A percentile compares a stretch with the other conserved stretches of the same genome.
Conservation (phyloP, 768 basidiomycete genomes). For the Russula sp. region DNA sequence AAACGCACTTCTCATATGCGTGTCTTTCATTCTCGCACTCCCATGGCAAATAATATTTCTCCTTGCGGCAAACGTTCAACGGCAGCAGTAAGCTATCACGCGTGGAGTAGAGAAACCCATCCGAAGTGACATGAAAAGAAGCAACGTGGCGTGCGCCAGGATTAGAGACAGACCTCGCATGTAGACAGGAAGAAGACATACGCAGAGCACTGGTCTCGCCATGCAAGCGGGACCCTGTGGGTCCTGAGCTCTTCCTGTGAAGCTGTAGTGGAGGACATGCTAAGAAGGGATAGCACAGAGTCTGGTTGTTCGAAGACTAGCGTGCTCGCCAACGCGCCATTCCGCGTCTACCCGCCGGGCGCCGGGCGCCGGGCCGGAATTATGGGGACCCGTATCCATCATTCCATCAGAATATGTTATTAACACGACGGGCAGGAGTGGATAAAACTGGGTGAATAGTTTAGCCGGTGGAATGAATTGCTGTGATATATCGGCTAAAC, state of each 20-base stretch:
- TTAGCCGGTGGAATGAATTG: no score
- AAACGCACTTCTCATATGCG: conserved; percentile 73
- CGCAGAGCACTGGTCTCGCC: conserved; percentile 91
- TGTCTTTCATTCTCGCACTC: conserved; percentile 88
- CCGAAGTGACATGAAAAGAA: not conserved
- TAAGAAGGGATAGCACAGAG: not conserved
- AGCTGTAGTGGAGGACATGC: conserved; percentile 68
- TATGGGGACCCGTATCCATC: no score
- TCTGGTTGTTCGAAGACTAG: no score
- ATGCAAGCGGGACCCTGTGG: conserved; percentile 67
- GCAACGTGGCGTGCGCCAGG: not conserved
- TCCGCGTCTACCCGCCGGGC: no score
- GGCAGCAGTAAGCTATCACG: conserved; percentile 70
- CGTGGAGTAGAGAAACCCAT: not conserved
- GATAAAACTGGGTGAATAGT: no score
- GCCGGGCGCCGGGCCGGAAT: no score
- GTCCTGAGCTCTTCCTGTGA: conserved; percentile 79
- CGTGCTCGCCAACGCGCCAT: no score
- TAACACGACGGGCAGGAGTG: no score
- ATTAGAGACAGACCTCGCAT: not conserved
- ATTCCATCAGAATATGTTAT: no score
- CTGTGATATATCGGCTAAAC: no score
- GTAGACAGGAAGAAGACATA: conserved; percentile 37
- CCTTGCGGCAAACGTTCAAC: conserved; percentile 78
- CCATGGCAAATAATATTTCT: conserved; percentile 81